Percentiles rank a stretch among this genome's conserved stretches.
These are phyloP conservation scores for Xylariaceae sp. DNA, from an alignment of 2,329 filamentous ascomycete genomes.

Conservation along the genomic window DNA sequence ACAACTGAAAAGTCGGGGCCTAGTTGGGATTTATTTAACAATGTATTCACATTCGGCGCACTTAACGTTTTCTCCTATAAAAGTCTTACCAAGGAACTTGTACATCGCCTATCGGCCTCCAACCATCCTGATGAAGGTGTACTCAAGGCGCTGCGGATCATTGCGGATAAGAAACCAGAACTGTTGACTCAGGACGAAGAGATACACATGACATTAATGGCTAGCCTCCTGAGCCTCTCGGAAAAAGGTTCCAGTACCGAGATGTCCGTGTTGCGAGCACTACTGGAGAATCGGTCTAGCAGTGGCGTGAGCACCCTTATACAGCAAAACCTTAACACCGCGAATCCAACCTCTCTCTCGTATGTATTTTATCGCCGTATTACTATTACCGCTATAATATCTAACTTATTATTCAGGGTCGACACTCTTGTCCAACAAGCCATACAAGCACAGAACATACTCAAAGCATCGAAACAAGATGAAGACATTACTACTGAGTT, in stretches of 20 bases:
- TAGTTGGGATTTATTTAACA: constrained; percentile 44
- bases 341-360: constrained; percentile 45
- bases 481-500: constrained; percentile 9
- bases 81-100: constrained; percentile 33
- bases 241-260: constrained; percentile 42
- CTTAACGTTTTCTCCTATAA: constrained; percentile 34
- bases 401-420: constrained; percentile 35
- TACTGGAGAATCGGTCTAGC: constrained; percentile 41
- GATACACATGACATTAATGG: constrained; percentile 45
- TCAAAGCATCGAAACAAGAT: constrained; percentile 34
- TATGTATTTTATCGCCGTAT: constrained; percentile 30
- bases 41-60: constrained; percentile 40
- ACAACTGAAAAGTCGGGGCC: constrained; percentile 31
- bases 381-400: neutral
- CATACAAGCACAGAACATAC: constrained; percentile 34
- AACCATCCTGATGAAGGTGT: constrained; percentile 26
- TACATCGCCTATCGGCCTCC: constrained; percentile 17
- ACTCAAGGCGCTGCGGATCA: constrained; percentile 43
- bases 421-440: constrained; percentile 50
- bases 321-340: constrained; percentile 49
- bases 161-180: constrained; percentile 41
- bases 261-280: constrained; percentile 38
- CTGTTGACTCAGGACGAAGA: constrained; percentile 42
- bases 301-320: constrained; percentile 46
- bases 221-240: constrained; percentile 48